Evolutionary conservation across 1,139 yeast species (phyloP), one percentile per base, ranked within the genome.

Genomic region (Kodamaea anthophila): DNA sequence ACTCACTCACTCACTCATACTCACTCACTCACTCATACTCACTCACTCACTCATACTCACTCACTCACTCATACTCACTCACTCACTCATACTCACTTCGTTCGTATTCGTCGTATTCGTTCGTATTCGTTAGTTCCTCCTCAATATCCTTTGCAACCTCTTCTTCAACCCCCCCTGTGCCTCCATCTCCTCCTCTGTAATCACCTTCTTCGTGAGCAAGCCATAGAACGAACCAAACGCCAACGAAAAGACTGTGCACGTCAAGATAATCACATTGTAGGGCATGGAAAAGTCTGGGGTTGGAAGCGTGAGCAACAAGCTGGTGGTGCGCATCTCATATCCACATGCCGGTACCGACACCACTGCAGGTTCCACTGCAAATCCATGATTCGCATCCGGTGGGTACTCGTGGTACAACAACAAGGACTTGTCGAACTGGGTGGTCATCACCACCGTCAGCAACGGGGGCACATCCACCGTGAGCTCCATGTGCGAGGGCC

Each of bases 231-330:
- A 75, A 3, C 98, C 98, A 59, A 88, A 91, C 0, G 91, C 79
- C 37, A 91, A 60, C 0, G 98, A 88, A 83, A 91, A 82, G 8
- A 87, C 82, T 0, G 98, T 93, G 14, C 96, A 85, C 0, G 97
- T 85, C 40, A 93, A 65, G 28, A 93, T 93, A 37, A 93, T 91
- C 28, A 93, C 99, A 48, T 93, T 93, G 53, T 93, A 93, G 2
- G 98, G 98, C 99, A 93, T 93, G 37, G 95, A 84, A 55, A 93
- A 93, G 60, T 93, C 99, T 0, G 99, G 99, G 0, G 97, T 93
- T 2, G 98, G 96, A 31, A 93, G 67, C 0, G 94, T 77, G 28
- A 93, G 65, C 35, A 93, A 62, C 32, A 88, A 68, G 25, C 96
- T 83, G 1, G 96, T 77, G 1, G 97, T 86, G 47, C 98, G 70